Evolutionary conservation across 371 early-diverging fungal genomes (phyloP).

Genomic region (Mortierella sp.): DNA sequence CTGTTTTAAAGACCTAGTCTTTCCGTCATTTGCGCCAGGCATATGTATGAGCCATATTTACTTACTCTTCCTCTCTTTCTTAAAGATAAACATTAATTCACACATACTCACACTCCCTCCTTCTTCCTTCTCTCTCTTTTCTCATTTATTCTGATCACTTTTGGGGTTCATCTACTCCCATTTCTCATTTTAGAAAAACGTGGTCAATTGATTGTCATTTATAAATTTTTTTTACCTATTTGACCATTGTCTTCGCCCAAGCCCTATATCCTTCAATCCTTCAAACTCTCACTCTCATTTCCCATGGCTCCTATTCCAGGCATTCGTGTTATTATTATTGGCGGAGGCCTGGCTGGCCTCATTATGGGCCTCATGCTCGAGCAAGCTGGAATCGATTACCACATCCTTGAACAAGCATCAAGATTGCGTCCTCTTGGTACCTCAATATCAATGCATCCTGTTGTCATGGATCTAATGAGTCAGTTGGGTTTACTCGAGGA

Average conservation of each 20-base stretch:
- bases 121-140: not conserved
- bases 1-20: too few species aligned
- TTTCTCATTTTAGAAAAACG: not conserved
- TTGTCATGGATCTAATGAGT: slow-evolving; percentile 43
- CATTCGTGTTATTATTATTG: slow-evolving; percentile 39
- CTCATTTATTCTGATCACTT: not conserved
- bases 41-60: too few species aligned
- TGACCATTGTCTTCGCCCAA: not conserved
- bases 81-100: too few species aligned
- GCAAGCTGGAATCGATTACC: slow-evolving; percentile 51
- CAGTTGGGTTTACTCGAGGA: slow-evolving; percentile 48
- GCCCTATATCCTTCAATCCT: not conserved
- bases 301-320: slow-evolving; percentile 24
- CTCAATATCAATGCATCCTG: slow-evolving; percentile 53
- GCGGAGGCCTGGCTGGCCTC: slow-evolving; percentile 47
- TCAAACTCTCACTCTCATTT: not conserved
- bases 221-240: not conserved
- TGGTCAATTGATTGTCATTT: not conserved
- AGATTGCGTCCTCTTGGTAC: slow-evolving; percentile 50
- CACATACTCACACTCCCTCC: not conserved
- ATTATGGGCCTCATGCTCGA: slow-evolving; percentile 54
- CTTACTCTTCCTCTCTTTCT: too few species aligned
- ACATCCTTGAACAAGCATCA: slow-evolving; percentile 54
- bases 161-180: not conserved
- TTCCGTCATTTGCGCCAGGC: too few species aligned